Evolutionary conservation across 305 asterid species (phyloP).

Genomic region (Fraxinus paxiana): DNA sequence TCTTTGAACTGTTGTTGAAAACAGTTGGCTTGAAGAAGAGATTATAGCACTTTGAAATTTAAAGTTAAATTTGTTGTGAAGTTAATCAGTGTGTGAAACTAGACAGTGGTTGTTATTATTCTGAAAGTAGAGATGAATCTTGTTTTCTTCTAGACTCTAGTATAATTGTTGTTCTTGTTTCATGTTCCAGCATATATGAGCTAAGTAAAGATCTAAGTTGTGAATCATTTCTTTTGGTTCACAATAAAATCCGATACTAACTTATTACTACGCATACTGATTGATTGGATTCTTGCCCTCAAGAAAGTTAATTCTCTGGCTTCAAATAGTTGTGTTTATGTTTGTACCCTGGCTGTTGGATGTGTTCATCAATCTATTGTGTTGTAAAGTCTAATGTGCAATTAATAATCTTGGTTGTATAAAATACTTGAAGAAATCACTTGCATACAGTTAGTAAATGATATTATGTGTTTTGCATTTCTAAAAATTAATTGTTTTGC

Average conservation of each 20-base stretch:
- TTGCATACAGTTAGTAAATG: slow-evolving; percentile 7
- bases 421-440: slow-evolving; percentile 10
- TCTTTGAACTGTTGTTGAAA: not conserved
- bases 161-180: slow-evolving; percentile 9
- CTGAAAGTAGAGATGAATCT: slow-evolving; percentile 3
- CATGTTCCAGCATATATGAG: not conserved
- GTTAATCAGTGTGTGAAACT: not conserved
- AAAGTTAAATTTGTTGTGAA: slow-evolving; percentile 13
- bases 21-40: slow-evolving; percentile 10
- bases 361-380: not conserved
- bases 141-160: slow-evolving; percentile 21
- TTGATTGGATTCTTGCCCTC: slow-evolving; percentile 11
- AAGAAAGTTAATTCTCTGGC: not conserved
- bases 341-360: slow-evolving; percentile 10
- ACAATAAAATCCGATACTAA: not conserved
- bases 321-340: not conserved
- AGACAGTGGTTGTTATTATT: not conserved
- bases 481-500: not conserved
- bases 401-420: not conserved
- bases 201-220: not conserved
- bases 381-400: not conserved
- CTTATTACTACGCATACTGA: not conserved
- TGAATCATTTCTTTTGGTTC: not conserved
- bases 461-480: not conserved
- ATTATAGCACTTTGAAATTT: slow-evolving; percentile 5